Base-by-base conservation (phyloP, 108 stramenopile species). In the Cylindrotheca fusiformis region DNA sequence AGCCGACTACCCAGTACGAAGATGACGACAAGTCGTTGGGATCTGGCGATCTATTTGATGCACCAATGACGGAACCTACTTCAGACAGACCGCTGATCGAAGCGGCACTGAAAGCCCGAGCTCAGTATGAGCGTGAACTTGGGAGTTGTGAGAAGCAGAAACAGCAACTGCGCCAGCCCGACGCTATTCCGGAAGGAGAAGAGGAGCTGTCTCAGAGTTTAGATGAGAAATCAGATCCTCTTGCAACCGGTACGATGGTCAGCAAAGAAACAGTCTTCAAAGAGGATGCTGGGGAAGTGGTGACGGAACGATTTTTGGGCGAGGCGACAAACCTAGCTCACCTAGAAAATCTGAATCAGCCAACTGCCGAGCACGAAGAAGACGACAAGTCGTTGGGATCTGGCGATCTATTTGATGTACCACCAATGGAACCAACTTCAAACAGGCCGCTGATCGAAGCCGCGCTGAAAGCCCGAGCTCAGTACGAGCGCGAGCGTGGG, bases 381-480 rank as follows among this genome's bases (percentile, higher is more conserved):
- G 65, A 66, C 22, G 55, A 66, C 12, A 26, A 25, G 50, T 66
- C 65, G 12, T 32, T 66, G 10, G 53, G 25, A 6, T 1, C 18
- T 29, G 25, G 3, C 29, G 45, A 45, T 8, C 10, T 66, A 2
- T 66, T 66, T 36, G 65, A 66, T 66, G 28, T 29, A 19, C 65
- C 53, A 5, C 6, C 6, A 2, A 52, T 25, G 32, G 65, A 10
- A 10, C 45, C 44, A 18, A 50, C 55, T 2, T 45, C 53, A 10
- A 5, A 33, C 8, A 66, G 56, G 45, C 54, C 65, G 5, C 54
- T 66, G 2, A 44, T 66, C 10, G 47, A 28, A 31, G 65, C 65
- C 30, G 65, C 65, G n/a, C 22, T 55, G 24, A 55, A 66, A 48
- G 65, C 65, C 8, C 55, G 52, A 32, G 65, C 44, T n/a, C 36